These are phyloP conservation scores for Calonectria pseudoturangicola DNA, from an alignment of 2,329 filamentous ascomycete species.

Conservation along the genomic window DNA sequence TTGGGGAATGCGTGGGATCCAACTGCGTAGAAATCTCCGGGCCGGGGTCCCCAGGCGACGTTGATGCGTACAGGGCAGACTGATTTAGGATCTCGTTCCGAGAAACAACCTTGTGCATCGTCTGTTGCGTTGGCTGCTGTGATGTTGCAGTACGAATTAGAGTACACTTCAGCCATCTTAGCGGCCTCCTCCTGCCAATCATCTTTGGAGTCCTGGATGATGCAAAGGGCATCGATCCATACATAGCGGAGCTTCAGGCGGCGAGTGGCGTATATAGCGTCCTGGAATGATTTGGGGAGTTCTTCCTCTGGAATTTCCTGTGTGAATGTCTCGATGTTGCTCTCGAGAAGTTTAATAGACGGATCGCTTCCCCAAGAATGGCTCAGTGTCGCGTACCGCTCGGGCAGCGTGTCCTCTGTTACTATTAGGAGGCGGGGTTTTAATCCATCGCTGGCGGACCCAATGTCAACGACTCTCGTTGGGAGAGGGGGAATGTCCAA, in stretches of 20 bases:
- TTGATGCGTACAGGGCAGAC: background rate
- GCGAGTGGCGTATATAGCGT: slow-evolving; percentile 15
- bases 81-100: slow-evolving; percentile 1
- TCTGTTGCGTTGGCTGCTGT: slow-evolving; percentile 13
- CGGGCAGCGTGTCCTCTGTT: background rate
- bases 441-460: background rate
- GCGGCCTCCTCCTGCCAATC: slow-evolving; percentile 35
- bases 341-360: slow-evolving; percentile 5
- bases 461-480: slow-evolving; percentile 4
- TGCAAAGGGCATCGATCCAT: slow-evolving; percentile 38
- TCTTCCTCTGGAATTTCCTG: slow-evolving; percentile 2
- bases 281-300: slow-evolving; percentile 22
- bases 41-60: slow-evolving; percentile 16
- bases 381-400: slow-evolving; percentile 28
- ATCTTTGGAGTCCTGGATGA: slow-evolving; percentile 26
- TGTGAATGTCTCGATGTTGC: background rate
- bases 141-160: slow-evolving; percentile 30
- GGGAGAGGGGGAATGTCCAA: slow-evolving; percentile 6
- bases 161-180: slow-evolving; percentile 31
- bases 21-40: slow-evolving; percentile 14
- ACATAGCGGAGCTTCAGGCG: slow-evolving; percentile 27
- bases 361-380: slow-evolving; percentile 32
- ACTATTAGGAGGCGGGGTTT: background rate
- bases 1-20: slow-evolving; percentile 3
- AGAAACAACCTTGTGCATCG: slow-evolving; percentile 17